Conservation (phyloP, 139 green algal species). For the Closterium sp. region DNA sequence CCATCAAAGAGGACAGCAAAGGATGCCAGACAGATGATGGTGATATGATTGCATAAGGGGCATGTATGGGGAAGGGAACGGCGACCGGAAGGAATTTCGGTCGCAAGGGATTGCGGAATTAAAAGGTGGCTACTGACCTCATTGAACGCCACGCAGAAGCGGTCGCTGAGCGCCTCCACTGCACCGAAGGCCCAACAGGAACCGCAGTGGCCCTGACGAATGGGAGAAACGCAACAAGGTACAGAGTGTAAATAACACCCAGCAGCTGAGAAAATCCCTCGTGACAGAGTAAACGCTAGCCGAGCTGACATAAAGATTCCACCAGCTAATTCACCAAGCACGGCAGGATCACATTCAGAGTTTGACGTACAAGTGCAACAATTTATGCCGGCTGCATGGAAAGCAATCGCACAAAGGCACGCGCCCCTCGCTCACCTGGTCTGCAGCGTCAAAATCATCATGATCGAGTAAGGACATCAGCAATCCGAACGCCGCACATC, state of each 20-base stretch:
- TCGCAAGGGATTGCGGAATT: too few relatives aligned
- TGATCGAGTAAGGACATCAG: not conserved
- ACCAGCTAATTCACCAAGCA: too few relatives aligned
- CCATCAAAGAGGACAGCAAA: not conserved
- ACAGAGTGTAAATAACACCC: not conserved
- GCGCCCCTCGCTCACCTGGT: not conserved
- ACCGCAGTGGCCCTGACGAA: conserved; percentile 50
- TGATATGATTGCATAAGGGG: too few relatives aligned
- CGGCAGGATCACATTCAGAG: too few relatives aligned
- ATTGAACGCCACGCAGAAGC: conserved; percentile 40
- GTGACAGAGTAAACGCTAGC: too few relatives aligned
- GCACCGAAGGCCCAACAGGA: conserved; percentile 53
- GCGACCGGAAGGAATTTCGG: too few relatives aligned
- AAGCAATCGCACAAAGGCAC: too few relatives aligned
- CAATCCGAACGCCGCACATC: not conserved
- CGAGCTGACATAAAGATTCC: too few relatives aligned
- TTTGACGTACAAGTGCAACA: too few relatives aligned
- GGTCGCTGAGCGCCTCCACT: conserved; percentile 48
- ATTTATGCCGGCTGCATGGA: too few relatives aligned
- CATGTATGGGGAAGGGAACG: too few relatives aligned
- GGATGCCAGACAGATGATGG: not conserved
- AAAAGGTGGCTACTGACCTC: conserved; percentile 10
- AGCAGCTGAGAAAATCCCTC: not conserved
- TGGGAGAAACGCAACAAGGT: not conserved
- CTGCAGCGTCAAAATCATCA: not conserved